phyloP scores from a whole-genome alignment of 257 asterid species.

The Nicotiana attenuata region DNA sequence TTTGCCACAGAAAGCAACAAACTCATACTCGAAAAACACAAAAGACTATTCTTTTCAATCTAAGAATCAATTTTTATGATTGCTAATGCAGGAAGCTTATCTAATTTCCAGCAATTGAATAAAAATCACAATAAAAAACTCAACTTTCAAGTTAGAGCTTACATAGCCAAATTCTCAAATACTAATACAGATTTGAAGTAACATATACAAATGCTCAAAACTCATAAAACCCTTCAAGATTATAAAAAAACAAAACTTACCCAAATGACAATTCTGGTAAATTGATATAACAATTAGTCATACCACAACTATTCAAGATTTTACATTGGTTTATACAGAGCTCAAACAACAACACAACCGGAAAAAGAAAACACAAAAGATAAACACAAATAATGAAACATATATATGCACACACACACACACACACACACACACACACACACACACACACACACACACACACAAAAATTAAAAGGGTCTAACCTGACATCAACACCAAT shows the following conservation, averaged over 20 bases:
- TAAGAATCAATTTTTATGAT: neutral
- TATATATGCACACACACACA: neutral
- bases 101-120: neutral
- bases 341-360: neutral
- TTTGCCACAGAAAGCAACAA: neutral
- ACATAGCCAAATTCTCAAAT: neutral
- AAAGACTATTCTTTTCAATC: neutral
- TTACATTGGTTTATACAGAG: neutral
- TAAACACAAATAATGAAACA: too few relatives aligned
- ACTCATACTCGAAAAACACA: neutral
- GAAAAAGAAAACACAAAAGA: neutral
- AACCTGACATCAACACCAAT: slow-evolving; percentile 46
- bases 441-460: neutral
- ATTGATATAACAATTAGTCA: neutral
- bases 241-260: neutral
- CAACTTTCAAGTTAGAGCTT: neutral
- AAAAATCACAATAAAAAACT: neutral
- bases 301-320: neutral
- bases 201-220: neutral
- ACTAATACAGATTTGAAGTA: neutral
- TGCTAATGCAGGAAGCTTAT: neutral
- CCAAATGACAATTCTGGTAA: neutral
- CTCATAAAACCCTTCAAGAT: neutral
- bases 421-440: neutral
- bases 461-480: neutral